A percentile compares a stretch with the other conserved stretches of the same genome.
These are phyloP conservation scores for Neurospora crassa DNA, from an alignment of 2,329 filamentous ascomycete genomes.

Conservation along the genomic window DNA sequence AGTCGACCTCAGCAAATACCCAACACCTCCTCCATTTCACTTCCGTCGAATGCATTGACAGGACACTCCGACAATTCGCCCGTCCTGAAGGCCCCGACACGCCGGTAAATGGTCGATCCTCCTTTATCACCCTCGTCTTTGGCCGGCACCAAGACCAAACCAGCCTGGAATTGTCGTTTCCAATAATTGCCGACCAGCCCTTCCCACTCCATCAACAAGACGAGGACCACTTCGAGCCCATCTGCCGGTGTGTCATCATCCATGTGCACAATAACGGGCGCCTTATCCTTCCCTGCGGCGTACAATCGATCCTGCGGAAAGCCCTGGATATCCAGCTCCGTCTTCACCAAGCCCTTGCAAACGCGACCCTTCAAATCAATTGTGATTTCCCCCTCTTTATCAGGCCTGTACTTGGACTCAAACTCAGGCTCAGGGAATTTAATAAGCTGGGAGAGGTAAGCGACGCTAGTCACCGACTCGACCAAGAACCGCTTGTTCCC, in stretches of 20 bases:
- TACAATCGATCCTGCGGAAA: background rate
- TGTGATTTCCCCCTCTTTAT: background rate
- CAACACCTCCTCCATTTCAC: background rate
- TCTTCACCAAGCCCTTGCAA: background rate
- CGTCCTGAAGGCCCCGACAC: background rate
- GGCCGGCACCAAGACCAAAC: background rate
- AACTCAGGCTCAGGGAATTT: background rate
- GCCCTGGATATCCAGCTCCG: background rate
- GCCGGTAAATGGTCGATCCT: background rate
- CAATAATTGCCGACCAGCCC: background rate
- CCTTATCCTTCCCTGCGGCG: background rate
- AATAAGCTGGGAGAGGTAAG: background rate
- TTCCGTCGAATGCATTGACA: background rate
- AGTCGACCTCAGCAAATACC: background rate
- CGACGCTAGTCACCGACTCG: background rate
- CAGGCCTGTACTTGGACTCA: background rate
- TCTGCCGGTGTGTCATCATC: background rate
- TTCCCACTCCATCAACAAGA: background rate
- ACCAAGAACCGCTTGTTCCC: background rate
- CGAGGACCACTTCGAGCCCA: background rate
- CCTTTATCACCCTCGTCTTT: background rate
- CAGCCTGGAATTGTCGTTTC: background rate
- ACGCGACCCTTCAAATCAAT: background rate
- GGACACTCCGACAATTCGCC: background rate
- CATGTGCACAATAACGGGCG: background rate